Conservation (phyloP, 1,284 basidiomycete species). For the Leccinum laetum region DNA sequence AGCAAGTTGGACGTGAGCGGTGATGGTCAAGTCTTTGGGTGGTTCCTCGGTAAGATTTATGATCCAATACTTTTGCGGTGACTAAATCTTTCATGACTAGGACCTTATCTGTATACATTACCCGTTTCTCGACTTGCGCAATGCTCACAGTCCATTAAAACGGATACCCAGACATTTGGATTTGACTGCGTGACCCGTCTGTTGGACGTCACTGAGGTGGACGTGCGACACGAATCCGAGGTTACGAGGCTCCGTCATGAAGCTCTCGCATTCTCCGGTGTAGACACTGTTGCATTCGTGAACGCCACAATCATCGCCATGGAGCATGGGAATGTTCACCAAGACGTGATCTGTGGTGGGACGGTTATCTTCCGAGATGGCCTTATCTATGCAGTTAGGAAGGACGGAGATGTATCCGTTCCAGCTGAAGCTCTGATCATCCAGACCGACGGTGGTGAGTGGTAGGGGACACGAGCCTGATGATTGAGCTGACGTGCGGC, state of each 20-base stretch:
- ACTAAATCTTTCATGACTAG: constrained; percentile 34
- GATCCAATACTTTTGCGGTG: not conserved
- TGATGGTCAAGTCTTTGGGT: constrained; percentile 64
- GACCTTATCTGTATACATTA: constrained; percentile 63
- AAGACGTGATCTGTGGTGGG: constrained; percentile 52
- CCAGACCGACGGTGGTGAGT: constrained; percentile 60
- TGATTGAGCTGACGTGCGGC: constrained; percentile 3
- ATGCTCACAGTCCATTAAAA: constrained; percentile 47
- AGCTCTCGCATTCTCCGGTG: constrained; percentile 35
- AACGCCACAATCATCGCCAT: constrained; percentile 72
- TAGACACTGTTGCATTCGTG: constrained; percentile 53
- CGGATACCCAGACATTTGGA: constrained; percentile 55
- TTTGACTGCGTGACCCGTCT: constrained; percentile 55
- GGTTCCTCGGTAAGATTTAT: constrained; percentile 60
- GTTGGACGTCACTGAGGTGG: constrained; percentile 54
- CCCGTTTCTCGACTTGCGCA: constrained; percentile 50
- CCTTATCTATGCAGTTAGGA: constrained; percentile 52
- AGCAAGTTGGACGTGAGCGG: constrained; percentile 61
- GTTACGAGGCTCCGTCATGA: constrained; percentile 56
- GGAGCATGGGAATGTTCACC: constrained; percentile 37
- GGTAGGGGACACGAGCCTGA: not conserved
- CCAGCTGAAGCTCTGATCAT: constrained; percentile 50
- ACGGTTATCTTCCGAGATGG: constrained; percentile 54
- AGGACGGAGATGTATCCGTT: constrained; percentile 33
- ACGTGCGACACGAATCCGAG: constrained; percentile 60